phyloP scores from a whole-genome alignment of 768 basidiomycete species.

The Glaciozyma antarctica region DNA sequence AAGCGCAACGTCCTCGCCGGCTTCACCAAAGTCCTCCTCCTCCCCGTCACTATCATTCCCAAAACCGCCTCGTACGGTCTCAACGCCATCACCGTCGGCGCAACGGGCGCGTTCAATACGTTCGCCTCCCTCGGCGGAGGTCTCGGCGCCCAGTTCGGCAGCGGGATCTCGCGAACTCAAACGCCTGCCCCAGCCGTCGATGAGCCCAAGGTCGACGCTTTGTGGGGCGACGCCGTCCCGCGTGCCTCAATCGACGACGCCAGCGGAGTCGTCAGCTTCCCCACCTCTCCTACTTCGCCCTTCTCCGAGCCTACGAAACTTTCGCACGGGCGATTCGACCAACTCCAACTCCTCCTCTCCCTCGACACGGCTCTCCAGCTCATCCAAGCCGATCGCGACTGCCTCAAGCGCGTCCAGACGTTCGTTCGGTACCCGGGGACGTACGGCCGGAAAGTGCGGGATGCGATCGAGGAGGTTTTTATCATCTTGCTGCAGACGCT shows the following conservation, averaged over 20 bases:
- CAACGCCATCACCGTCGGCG: conserved; percentile 51
- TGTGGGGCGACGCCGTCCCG: background rate
- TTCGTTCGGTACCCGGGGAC: conserved; percentile 78
- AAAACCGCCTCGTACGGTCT: conserved; percentile 49
- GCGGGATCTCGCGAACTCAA: background rate
- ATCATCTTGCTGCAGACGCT: conserved; percentile 70
- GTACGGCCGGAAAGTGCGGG: conserved; percentile 75
- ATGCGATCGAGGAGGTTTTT: conserved; percentile 90
- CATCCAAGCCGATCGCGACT: conserved; percentile 85
- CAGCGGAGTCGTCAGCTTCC: background rate
- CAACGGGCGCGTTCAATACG: conserved; percentile 34
- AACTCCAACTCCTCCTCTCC: conserved; percentile 74
- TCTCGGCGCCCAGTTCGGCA: conserved; percentile 2
- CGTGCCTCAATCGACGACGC: background rate
- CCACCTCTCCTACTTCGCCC: background rate
- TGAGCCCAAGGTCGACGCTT: background rate
- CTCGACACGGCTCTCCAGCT: conserved; percentile 83
- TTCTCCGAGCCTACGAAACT: background rate
- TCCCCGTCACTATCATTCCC: conserved; percentile 95
- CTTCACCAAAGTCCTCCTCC: conserved; percentile 75
- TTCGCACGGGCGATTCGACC: conserved; percentile 19
- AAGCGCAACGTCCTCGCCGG: conserved; percentile 88
- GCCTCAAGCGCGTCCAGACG: conserved; percentile 81
- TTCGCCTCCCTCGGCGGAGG: conserved; percentile 23
- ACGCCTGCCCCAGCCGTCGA: background rate